These are phyloP conservation scores for Dactylonectria estremocensis DNA, from an alignment of 2,329 filamentous ascomycete species.

Conservation along the genomic window DNA sequence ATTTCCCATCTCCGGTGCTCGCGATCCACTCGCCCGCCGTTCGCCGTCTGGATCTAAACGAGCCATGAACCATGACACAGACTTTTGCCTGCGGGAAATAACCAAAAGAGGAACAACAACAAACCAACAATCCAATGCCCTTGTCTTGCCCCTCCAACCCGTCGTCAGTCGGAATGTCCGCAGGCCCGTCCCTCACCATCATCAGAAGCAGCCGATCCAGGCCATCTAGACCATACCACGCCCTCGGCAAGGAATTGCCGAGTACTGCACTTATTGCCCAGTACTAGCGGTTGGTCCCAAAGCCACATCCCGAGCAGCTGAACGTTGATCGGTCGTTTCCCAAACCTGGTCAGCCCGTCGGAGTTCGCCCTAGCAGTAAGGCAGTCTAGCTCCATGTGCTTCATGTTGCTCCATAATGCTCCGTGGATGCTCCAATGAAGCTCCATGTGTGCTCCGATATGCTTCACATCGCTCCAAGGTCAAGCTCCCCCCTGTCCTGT, in stretches of 20 bases:
- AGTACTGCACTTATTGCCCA: conserved; percentile 2
- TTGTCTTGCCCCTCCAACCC: not conserved
- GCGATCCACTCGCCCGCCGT: not conserved
- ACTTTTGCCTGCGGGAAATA: not conserved
- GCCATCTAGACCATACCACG: conserved; percentile 32
- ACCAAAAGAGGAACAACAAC: conserved; percentile 27
- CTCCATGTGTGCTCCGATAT: not conserved
- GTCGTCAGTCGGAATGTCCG: not conserved
- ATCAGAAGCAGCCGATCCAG: not conserved
- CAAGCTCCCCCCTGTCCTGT: not conserved
- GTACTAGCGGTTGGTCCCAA: conserved; percentile 39
- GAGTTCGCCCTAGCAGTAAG: not conserved
- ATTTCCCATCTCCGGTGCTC: not conserved
- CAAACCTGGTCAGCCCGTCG: conserved; percentile 3
- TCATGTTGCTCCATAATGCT: not conserved
- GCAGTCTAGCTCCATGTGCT: not conserved
- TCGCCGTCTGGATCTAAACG: not conserved
- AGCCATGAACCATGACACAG: not conserved
- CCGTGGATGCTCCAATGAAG: not conserved
- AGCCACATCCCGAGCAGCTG: conserved; percentile 28
- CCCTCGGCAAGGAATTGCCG: conserved; percentile 48
- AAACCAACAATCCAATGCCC: not conserved
- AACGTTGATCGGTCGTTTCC: conserved; percentile 20
- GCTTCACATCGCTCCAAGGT: not conserved
- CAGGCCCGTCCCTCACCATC: not conserved